Percentiles rank a stretch among this genome's conserved stretches.
These are phyloP conservation scores for Chalaropsis thielavioides DNA, from an alignment of 2,329 filamentous ascomycete species.

Conservation along the genomic window DNA sequence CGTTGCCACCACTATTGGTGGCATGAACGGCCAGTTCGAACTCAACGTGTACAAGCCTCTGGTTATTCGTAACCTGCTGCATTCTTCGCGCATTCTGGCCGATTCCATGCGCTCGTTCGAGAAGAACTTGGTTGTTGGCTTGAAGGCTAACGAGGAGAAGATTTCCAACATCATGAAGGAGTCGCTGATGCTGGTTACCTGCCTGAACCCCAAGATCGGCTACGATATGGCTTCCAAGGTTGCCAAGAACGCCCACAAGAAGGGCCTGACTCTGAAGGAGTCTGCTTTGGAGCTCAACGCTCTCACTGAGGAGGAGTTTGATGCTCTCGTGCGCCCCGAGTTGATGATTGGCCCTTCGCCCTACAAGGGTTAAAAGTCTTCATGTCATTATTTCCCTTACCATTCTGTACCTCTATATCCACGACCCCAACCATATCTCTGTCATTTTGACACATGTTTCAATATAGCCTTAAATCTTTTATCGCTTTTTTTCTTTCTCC, in stretches of 20 bases:
- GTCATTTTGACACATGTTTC: conserved; percentile 2
- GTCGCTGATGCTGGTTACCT: conserved; percentile 97
- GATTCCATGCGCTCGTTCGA: conserved; percentile 94
- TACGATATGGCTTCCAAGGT: conserved; percentile 97
- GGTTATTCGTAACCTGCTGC: conserved; percentile 85
- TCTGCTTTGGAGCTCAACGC: conserved; percentile 88
- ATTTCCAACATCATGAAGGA: conserved; percentile 85
- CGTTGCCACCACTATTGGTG: conserved; percentile 79
- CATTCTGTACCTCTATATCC: conserved; percentile 11
- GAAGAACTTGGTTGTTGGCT: conserved; percentile 75
- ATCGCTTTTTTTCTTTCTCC: neutral
- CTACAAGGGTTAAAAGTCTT: conserved; percentile 34
- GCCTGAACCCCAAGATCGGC: conserved; percentile 91
- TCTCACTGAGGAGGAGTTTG: conserved; percentile 77
- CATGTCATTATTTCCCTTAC: neutral
- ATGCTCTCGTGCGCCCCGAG: conserved; percentile 77
- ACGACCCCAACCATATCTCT: neutral
- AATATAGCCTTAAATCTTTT: conserved; percentile 3
- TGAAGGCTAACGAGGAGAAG: conserved; percentile 86
- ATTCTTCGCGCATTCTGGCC: conserved; percentile 74
- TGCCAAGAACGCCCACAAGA: conserved; percentile 98
- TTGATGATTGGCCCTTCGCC: conserved; percentile 79
- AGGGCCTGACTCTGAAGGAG: conserved; percentile 84
- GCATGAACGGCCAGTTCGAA: conserved; percentile 97
- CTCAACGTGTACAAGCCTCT: conserved; percentile 98